Evolutionary conservation across 2,329 filamentous ascomycete genomes (phyloP).

Genomic region (Cladosporium sphaerospermum): DNA sequence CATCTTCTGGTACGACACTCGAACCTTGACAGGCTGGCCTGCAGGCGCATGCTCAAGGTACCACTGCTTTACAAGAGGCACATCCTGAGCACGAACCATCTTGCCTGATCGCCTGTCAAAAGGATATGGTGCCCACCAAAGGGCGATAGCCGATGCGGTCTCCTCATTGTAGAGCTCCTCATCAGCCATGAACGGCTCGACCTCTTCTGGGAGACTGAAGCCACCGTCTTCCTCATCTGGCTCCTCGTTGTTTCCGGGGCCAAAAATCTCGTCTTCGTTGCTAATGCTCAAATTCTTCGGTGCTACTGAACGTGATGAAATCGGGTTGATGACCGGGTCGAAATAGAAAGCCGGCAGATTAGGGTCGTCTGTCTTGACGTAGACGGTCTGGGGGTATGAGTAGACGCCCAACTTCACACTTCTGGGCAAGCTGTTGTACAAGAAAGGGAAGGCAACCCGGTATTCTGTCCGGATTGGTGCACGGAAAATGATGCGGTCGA

Average conservation of each 20-base stretch:
- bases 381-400: conserved; percentile 87
- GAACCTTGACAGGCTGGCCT: conserved; percentile 89
- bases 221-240: conserved; percentile 48
- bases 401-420: conserved; percentile 94
- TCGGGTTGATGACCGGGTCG: conserved; percentile 95
- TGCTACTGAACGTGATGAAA: conserved; percentile 87
- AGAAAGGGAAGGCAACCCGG: conserved; percentile 84
- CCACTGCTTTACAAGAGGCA: conserved; percentile 95
- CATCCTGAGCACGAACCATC: conserved; percentile 96
- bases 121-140: conserved; percentile 98
- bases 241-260: conserved; percentile 71
- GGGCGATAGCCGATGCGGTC: conserved; percentile 80
- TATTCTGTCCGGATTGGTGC: conserved; percentile 93
- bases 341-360: conserved; percentile 95
- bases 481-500: conserved; percentile 97
- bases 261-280: conserved; percentile 92
- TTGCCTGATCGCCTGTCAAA: conserved; percentile 89
- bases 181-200: conserved; percentile 83
- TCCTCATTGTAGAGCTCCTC: conserved; percentile 85
- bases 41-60: conserved; percentile 93
- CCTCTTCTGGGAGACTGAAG: conserved; percentile 72
- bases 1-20: conserved; percentile 96
- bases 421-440: conserved; percentile 93
- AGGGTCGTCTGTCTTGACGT: conserved; percentile 78
- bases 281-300: conserved; percentile 89